phyloP scores from a whole-genome alignment of 768 basidiomycete species.

The Leccinum boreale region DNA sequence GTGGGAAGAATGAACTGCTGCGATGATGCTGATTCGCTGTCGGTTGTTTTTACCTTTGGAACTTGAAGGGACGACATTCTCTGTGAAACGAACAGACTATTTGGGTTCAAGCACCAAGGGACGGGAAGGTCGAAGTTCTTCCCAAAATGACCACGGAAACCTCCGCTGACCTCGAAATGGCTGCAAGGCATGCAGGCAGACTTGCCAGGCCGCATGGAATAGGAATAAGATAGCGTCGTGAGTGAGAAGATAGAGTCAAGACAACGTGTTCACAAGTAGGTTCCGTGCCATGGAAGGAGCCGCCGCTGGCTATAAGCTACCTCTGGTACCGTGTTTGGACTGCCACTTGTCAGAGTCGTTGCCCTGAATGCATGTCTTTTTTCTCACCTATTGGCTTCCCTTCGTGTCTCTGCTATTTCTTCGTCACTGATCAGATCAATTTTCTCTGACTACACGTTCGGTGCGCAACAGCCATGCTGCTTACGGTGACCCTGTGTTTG shows the following conservation, averaged over 20 bases:
- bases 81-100: not conserved
- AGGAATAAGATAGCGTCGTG: not conserved
- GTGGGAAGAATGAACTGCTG: not conserved
- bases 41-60: not conserved
- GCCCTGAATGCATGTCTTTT: not conserved
- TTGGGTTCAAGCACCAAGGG: not conserved
- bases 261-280: not conserved
- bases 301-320: not conserved
- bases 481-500: not conserved
- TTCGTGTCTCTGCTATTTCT: not conserved
- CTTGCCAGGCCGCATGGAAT: not conserved
- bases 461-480: not conserved
- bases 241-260: not conserved
- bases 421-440: not conserved
- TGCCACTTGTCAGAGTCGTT: not conserved
- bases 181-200: not conserved
- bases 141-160: not conserved
- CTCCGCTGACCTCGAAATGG: not conserved
- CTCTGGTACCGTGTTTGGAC: not conserved
- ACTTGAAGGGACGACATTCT: not conserved
- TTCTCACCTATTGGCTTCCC: not conserved
- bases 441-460: not conserved
- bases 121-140: not conserved
- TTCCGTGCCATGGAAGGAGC: not conserved
- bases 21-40: constrained; percentile 1